phyloP scores from a whole-genome alignment of 176 grass and related monocot species.

The Areca catechu region DNA sequence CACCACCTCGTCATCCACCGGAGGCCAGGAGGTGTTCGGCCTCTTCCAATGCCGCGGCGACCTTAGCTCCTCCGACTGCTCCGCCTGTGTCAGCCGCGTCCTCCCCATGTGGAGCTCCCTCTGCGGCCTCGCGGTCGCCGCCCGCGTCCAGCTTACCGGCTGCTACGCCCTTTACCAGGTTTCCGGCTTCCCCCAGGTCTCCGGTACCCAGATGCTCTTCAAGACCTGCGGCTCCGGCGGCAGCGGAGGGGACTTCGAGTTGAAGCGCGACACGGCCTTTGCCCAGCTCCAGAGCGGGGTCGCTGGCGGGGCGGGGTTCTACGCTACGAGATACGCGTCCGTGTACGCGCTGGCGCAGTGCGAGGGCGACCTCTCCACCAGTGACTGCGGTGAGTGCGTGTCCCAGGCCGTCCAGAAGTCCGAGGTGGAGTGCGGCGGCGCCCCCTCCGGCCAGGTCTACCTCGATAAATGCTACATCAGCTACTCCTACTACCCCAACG shows the following conservation, averaged over 20 bases:
- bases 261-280: slow-evolving; percentile 72
- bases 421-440: slow-evolving; percentile 87
- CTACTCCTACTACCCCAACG: slow-evolving; percentile 83
- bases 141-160: slow-evolving; percentile 72
- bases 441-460: slow-evolving; percentile 84
- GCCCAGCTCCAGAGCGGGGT: slow-evolving; percentile 49
- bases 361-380: slow-evolving; percentile 79
- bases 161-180: slow-evolving; percentile 82
- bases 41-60: slow-evolving; percentile 95
- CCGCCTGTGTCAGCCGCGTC: slow-evolving; percentile 58
- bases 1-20: slow-evolving; percentile 21
- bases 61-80: slow-evolving; percentile 60
- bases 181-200: slow-evolving; percentile 83
- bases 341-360: slow-evolving; percentile 94
- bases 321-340: slow-evolving; percentile 63
- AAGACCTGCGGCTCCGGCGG: slow-evolving; percentile 73
- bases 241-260: slow-evolving; percentile 47
- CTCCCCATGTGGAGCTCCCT: slow-evolving; percentile 55
- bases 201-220: slow-evolving; percentile 83
- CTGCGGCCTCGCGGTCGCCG: slow-evolving; percentile 63
- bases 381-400: slow-evolving; percentile 70
- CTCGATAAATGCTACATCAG: slow-evolving; percentile 99
- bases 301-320: slow-evolving; percentile 41
- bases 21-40: slow-evolving; percentile 43
- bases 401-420: slow-evolving; percentile 83